Evolutionary conservation across 2,329 filamentous ascomycete species (phyloP), one percentile per base, ranked within the genome.

Genomic region (Arthroderma sp.): DNA sequence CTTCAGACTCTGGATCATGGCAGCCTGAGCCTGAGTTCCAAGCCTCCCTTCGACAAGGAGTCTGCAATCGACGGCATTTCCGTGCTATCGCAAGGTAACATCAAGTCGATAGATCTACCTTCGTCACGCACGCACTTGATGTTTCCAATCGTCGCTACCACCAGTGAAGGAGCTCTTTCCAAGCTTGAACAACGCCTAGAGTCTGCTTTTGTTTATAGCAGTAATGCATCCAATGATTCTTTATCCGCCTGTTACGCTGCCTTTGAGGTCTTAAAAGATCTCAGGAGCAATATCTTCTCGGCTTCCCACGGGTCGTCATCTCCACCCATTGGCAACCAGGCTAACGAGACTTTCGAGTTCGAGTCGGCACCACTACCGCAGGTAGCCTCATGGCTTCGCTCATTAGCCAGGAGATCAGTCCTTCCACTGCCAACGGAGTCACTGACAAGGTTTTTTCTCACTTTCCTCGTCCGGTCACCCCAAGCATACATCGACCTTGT

Each of bases 401-500:
- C 43, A 9, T 39, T 40, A 10, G 43, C 43, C 22, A 40, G 15
- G 7, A 31, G 43, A 32, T 45, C 37, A 5, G 43, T 45, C 22
- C 7, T 34, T 33, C 43, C 37, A n/a, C 43, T 27, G 36, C 43
- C 43, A 11, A 45, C 43, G 9, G 43, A 40, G 30, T 37, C 43
- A 9, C 37, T 45, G 10, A 45, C 43, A 9, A 31, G 37, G 10
- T 45, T 32, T 30, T 45, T 45, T 27, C 43, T 45, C 29, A 32
- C 36, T 10, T 45, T 45, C 37, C 37, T 40, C 32, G 37, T 45
- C 4, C 43, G 40, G 37, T 36, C 29, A 7, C 37, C 43, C 11
- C 37, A 45, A n/a, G 30, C 37, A n/a, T 45, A 45, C 15, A 28
- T 45, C 9, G 29, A 45, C 29, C 37, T 45, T 29, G 43, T 45